phyloP scores from a whole-genome alignment of 805 yeast species.

The Yamadazyma sp. region DNA sequence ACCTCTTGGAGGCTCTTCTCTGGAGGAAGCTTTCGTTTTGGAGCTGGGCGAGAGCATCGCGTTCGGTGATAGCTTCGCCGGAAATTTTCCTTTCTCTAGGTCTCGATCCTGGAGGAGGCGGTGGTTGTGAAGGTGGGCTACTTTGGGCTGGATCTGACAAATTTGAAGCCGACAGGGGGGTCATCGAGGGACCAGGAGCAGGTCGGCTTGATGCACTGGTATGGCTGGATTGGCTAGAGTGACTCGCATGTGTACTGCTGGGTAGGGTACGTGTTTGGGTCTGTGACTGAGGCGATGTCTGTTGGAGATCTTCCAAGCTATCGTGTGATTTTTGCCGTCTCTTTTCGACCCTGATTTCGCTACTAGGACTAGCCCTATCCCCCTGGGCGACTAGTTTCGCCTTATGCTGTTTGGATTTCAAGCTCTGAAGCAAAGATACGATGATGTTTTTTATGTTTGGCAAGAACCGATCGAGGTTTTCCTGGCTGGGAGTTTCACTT shows the following conservation, averaged over 20 bases:
- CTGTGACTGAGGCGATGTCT: background rate
- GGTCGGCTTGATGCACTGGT: too few relatives aligned
- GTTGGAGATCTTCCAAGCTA: background rate
- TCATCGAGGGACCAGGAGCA: too few relatives aligned
- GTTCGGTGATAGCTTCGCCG: conserved; percentile 5
- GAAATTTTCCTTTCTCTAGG: background rate
- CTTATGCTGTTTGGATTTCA: conserved; percentile 74
- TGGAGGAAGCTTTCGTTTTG: conserved; percentile 43
- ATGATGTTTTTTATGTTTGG: conserved; percentile 87
- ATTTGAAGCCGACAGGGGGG: background rate
- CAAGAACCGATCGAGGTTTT: conserved; percentile 71
- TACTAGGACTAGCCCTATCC: background rate
- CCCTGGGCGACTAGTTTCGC: conserved; percentile 6
- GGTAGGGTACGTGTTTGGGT: too few relatives aligned
- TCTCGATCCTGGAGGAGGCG: conserved; percentile 1
- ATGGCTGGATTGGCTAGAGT: too few relatives aligned
- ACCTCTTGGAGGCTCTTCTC: conserved; percentile 90
- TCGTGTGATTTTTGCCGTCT: conserved; percentile 7
- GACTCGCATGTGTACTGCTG: too few relatives aligned
- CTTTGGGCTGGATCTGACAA: background rate
- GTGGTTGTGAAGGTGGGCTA: conserved; percentile 1
- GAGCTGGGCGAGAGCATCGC: conserved; percentile 15
- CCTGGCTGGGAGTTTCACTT: conserved; percentile 81
- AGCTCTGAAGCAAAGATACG: conserved; percentile 70
- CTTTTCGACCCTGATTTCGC: conserved; percentile 6